A percentile compares a stretch with the other conserved stretches of the same genome.
These are phyloP conservation scores for Thymus mandschuricus DNA, from an alignment of 257 asterid species.

Conservation along the genomic window DNA sequence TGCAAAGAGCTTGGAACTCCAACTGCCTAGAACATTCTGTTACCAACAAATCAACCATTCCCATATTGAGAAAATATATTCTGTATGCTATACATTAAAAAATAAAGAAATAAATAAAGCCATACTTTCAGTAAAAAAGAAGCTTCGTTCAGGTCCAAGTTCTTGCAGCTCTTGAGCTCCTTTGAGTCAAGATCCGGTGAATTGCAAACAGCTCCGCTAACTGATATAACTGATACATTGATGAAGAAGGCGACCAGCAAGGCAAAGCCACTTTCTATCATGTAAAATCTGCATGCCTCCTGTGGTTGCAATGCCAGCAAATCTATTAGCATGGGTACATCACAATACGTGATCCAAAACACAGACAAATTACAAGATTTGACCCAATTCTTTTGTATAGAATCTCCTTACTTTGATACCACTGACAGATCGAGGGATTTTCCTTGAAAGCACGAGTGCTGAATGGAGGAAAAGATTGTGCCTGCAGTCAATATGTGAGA, in stretches of 20 bases:
- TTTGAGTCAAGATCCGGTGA: slow-evolving; percentile 57
- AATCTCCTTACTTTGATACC: slow-evolving; percentile 70
- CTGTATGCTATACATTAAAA: background rate
- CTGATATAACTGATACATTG: slow-evolving; percentile 87
- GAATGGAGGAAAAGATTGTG: slow-evolving; percentile 99
- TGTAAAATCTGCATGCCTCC: slow-evolving; percentile 95
- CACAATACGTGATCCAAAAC: background rate
- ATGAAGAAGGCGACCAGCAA: slow-evolving; percentile 86
- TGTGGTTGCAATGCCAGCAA: slow-evolving; percentile 32
- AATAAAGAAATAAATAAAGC: background rate
- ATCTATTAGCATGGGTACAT: background rate
- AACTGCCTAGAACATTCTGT: slow-evolving; percentile 82
- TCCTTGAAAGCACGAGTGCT: slow-evolving; percentile 92
- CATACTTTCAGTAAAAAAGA: slow-evolving; percentile 81
- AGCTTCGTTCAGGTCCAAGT: slow-evolving; percentile 88
- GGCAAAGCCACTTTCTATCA: slow-evolving; percentile 90
- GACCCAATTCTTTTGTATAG: background rate
- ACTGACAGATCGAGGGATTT: slow-evolving; percentile 76
- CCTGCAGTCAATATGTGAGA: slow-evolving; percentile 46
- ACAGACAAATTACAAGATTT: slow-evolving; percentile 2
- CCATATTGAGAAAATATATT: background rate
- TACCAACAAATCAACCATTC: background rate
- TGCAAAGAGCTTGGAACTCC: slow-evolving; percentile 98
- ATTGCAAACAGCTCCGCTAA: slow-evolving; percentile 90
- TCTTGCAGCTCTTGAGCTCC: slow-evolving; percentile 66